Percentiles rank a stretch among this genome's conserved stretches.
phyloP scores from a whole-genome alignment of 2,329 filamentous ascomycete species.

The Ophiostoma angusticollis region DNA sequence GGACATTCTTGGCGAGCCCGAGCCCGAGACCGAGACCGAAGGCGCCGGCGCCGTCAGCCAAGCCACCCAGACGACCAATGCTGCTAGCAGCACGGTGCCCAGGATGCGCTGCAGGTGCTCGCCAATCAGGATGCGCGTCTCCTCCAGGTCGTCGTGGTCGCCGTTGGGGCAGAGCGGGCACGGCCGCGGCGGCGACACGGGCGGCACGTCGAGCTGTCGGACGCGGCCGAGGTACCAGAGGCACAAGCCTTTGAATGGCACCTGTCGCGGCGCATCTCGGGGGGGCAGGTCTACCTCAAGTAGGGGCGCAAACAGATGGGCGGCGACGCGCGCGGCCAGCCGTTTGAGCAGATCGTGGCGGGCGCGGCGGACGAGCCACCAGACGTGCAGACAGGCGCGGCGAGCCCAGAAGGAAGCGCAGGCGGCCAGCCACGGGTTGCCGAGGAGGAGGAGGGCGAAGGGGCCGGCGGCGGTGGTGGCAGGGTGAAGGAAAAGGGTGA shows the following conservation, averaged over 20 bases:
- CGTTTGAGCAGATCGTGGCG: not conserved
- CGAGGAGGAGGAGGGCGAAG: not conserved
- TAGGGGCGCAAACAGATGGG: too few species aligned
- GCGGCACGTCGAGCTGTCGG: not conserved
- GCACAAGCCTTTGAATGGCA: not conserved
- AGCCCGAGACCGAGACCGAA: too few species aligned
- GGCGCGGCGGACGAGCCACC: too few species aligned
- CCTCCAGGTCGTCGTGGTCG: constrained; percentile 3
- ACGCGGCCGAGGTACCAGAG: not conserved
- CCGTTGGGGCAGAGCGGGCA: constrained; percentile 6
- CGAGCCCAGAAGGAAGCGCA: not conserved
- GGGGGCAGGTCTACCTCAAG: too few species aligned
- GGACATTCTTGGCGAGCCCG: too few species aligned
- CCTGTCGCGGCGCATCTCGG: too few species aligned
- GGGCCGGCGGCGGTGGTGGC: too few species aligned
- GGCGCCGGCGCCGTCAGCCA: not conserved
- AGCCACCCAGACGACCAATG: not conserved
- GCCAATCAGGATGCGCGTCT: constrained; percentile 3
- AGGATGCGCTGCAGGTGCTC: constrained; percentile 1
- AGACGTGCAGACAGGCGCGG: not conserved
- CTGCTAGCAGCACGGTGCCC: not conserved
- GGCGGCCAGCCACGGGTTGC: not conserved
- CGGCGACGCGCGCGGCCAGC: not conserved
- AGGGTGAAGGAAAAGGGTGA: too few species aligned
- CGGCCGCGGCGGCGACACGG: not conserved